A percentile compares a stretch with the other conserved stretches of the same genome.
Evolutionary conservation across 2,329 filamentous ascomycete genomes (phyloP).

Genomic region (Amphichorda felina): DNA sequence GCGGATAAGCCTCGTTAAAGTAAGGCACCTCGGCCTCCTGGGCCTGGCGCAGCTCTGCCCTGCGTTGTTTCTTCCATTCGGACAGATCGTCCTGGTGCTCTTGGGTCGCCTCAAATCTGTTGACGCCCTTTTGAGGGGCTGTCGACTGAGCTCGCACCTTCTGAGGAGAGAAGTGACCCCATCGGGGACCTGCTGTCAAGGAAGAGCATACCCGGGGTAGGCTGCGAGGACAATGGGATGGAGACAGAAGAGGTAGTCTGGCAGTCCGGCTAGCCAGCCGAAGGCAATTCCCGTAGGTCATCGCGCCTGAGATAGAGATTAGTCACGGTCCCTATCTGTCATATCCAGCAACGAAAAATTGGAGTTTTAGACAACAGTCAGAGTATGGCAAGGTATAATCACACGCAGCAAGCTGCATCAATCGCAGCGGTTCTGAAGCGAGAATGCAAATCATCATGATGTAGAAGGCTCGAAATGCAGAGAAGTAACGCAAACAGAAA

Average conservation of each 20-base stretch:
- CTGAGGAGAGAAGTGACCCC: not conserved
- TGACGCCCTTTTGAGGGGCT: not conserved
- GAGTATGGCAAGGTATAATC: constrained; percentile 28
- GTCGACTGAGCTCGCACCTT: not conserved
- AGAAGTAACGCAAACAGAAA: constrained; percentile 2
- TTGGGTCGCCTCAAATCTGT: constrained; percentile 2
- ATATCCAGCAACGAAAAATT: not conserved
- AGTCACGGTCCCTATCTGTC: constrained; percentile 1
- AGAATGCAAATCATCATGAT: constrained; percentile 29
- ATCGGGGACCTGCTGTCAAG: not conserved
- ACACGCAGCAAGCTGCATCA: constrained; percentile 31
- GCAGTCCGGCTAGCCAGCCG: constrained; percentile 20
- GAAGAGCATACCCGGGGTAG: not conserved
- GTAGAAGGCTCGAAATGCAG: not conserved
- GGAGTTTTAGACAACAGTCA: constrained; percentile 14
- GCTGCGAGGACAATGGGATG: not conserved
- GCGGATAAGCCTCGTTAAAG: constrained; percentile 22
- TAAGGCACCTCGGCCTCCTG: constrained; percentile 20
- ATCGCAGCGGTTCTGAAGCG: constrained; percentile 40
- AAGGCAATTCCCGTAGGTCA: constrained; percentile 24
- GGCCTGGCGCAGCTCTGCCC: constrained; percentile 17
- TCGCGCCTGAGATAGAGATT: constrained; percentile 10
- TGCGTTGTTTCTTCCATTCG: constrained; percentile 23
- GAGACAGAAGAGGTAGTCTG: constrained; percentile 1
- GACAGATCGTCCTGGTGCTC: constrained; percentile 14